These are phyloP conservation scores for Mucor sp. DNA, from an alignment of 371 early-diverging fungal species.

Conservation along the genomic window DNA sequence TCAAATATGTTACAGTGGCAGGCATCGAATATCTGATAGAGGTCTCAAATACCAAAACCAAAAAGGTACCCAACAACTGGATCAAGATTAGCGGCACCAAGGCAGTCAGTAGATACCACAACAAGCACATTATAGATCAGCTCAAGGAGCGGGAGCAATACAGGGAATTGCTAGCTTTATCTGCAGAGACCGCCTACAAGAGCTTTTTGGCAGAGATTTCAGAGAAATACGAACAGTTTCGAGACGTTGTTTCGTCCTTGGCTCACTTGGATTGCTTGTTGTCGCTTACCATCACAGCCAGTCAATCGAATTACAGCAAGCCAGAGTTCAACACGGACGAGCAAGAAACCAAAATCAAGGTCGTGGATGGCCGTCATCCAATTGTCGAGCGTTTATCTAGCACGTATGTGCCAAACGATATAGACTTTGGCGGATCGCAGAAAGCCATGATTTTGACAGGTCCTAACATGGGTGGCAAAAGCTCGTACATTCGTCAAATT, in stretches of 20 bases:
- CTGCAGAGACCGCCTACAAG: conserved; percentile 54
- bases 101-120: conserved; percentile 81
- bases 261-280: conserved; percentile 79
- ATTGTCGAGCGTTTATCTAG: conserved; percentile 49
- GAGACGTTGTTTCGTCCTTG: conserved; percentile 61
- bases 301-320: conserved; percentile 69
- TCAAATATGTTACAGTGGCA: conserved; percentile 61
- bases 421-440: conserved; percentile 45
- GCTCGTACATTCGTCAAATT: conserved; percentile 77
- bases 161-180: conserved; percentile 62
- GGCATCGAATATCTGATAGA: conserved; percentile 50
- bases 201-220: conserved; percentile 60
- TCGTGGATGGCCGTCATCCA: conserved; percentile 65
- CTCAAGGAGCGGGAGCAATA: conserved; percentile 74
- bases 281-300: conserved; percentile 67
- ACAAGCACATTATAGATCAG: conserved; percentile 64
- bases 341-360: conserved; percentile 34
- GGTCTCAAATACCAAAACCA: conserved; percentile 63
- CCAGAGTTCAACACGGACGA: conserved; percentile 57
- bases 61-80: conserved; percentile 73
- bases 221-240: conserved; percentile 63
- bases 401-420: conserved; percentile 72
- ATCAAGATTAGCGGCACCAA: conserved; percentile 81
- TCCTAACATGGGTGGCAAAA: conserved; percentile 91
- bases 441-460: conserved; percentile 71